Evolutionary conservation across 805 yeast genomes (phyloP), one percentile per base, ranked within the genome.

Genomic region (Myxozyma udenii): DNA sequence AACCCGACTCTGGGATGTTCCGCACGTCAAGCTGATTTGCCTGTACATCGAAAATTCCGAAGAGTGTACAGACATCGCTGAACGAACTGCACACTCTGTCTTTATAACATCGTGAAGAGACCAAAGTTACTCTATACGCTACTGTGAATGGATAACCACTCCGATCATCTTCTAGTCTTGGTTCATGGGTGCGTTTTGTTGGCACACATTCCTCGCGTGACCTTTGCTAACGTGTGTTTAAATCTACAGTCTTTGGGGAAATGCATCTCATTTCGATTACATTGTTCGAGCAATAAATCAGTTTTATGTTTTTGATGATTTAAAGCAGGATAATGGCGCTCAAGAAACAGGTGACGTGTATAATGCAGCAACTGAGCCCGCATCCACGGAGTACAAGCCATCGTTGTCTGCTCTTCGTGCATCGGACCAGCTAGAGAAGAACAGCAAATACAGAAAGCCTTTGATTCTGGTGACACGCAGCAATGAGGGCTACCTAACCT

Each of bases 401-500:
- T 16, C 21, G 5, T n/a, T 7, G 42, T 35, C 42, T 16, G 16
- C 18, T 54, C 43, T 37, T 53, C 37, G 9, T 28, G 39, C 11
- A 16, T 35, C 21, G 60, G 49, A 18, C 33, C 49, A 35, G 6
- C 35, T 38, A 16, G 62, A 26, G 30, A 46, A 21, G 50, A 55
- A 55, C 28, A 35, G 44, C 47, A 55, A 48, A 23, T 47, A 51
- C 32, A 39, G 51, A n/a, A 55, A 57, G 44, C 60, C 60, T 30
- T 41, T 51, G 9, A 51, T 70, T 1, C 65, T 76, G 2, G 75
- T 79, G 21, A 77, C 80, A 61, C 72, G 76, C 41, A 74, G 87
- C 0, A 85, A 83, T 62, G 76, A 79, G 49, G 91, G 90, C 4
- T 85, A 80, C 64, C 78, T 78, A 62, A 88, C 95, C 2, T 83